Evolutionary conservation across 371 early-diverging fungal genomes (phyloP).

Genomic region (Haplosporangium sp.): DNA sequence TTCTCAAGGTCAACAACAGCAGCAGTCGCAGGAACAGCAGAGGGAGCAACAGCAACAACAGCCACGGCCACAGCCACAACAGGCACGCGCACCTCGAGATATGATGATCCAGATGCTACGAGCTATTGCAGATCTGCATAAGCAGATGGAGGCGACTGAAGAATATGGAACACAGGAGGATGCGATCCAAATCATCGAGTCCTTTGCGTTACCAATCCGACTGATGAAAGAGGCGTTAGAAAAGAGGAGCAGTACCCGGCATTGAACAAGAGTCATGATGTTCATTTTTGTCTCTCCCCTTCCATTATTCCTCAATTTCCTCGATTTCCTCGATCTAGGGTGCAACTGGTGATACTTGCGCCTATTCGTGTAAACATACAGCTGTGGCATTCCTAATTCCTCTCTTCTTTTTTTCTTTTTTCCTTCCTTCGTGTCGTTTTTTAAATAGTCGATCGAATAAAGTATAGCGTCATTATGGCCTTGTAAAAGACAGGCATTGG

Average conservation of each 20-base stretch:
- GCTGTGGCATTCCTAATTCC: neutral
- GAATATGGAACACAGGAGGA: constrained; percentile 45
- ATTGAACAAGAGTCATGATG: constrained; percentile 3
- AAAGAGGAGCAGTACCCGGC: constrained; percentile 17
- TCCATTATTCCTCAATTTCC: neutral
- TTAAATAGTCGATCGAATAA: too few relatives aligned
- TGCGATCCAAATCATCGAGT: constrained; percentile 45
- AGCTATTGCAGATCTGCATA: constrained; percentile 39
- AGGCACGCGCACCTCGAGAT: constrained; percentile 24
- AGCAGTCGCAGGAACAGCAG: neutral
- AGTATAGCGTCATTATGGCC: too few relatives aligned
- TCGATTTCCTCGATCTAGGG: neutral
- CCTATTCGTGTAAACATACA: too few relatives aligned
- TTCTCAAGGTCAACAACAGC: neutral
- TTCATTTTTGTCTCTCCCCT: neutral
- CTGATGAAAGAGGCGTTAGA: constrained; percentile 53
- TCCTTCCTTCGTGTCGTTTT: neutral
- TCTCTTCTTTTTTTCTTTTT: neutral
- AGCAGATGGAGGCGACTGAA: constrained; percentile 46
- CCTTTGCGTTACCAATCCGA: constrained; percentile 45
- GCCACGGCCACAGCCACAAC: constrained; percentile 7
- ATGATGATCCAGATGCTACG: constrained; percentile 47
- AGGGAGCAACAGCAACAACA: constrained; percentile 4
- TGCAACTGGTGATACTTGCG: too few relatives aligned
- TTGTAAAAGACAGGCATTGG: too few relatives aligned